Base-by-base conservation (phyloP, 805 yeast genomes). In the Candida insectorum region DNA sequence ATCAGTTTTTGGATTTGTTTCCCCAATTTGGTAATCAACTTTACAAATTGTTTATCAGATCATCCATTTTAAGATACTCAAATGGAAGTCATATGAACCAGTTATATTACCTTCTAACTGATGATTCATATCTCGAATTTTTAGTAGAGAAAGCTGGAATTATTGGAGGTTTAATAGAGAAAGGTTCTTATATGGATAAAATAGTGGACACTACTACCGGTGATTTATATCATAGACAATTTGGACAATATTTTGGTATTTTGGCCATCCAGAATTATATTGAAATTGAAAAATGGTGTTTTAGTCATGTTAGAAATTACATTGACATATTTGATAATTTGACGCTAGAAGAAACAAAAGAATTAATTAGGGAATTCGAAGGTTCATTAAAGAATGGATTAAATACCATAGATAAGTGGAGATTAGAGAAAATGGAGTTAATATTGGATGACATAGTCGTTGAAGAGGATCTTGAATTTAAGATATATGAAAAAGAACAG, bases 171-270 rank as follows among this genome's bases (percentile, higher is more conserved):
- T 13, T 40, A 19, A 21, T 45, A 11, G 22, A 14, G 6, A 30
- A 40, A 16, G 16, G 25, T n/a, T 24, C 19, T n/a, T 31, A 36
- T 16, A 24, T 31, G 14, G 31, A 30, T 5, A 12, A 22, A 11
- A 22, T 44, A 22, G 6, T 36, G 12, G 30, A 30, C 11, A 29
- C 28, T 26, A 37, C 36, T 10, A 9, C 38, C 4, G 12, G 27
- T 19, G 27, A 31, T 28, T 15, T 27, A 8, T 25, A 23, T 18
- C 6, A 15, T 12, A 20, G 24, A 16, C 36, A 29, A 28, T 53
- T 51, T 26, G 28, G 45, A n/a, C 56, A 48, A 26, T 45, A 45
- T 33, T 31, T 52, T 22, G 39, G 50, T 4, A 18, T 33, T 6
- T 24, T 46, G 13, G 23, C 40, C 4, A 23, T 26, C 4, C 24